phyloP scores from a whole-genome alignment of 2,329 filamentous ascomycete genomes.

The Fusarium domesticum region DNA sequence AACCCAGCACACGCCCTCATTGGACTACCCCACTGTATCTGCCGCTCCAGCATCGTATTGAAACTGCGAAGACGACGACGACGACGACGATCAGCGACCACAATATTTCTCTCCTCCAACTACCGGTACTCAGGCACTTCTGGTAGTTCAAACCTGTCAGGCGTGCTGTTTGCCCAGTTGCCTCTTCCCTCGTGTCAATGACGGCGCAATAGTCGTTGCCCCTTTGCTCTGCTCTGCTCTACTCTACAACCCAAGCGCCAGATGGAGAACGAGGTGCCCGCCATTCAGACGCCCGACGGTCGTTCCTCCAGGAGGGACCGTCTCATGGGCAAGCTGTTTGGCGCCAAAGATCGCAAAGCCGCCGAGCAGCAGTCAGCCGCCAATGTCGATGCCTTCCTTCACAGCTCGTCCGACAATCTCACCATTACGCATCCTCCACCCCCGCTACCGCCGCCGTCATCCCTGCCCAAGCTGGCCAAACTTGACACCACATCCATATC shows the following conservation, averaged over 20 bases:
- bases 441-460: slow-evolving; percentile 42
- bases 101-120: slow-evolving; percentile 14
- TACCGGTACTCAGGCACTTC: slow-evolving; percentile 8
- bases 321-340: slow-evolving; percentile 63
- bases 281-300: slow-evolving; percentile 38
- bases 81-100: slow-evolving; percentile 13
- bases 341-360: slow-evolving; percentile 42
- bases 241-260: slow-evolving; percentile 20
- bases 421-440: slow-evolving; percentile 52
- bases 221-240: slow-evolving; percentile 12
- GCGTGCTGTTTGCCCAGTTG: slow-evolving; percentile 17
- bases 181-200: slow-evolving; percentile 29
- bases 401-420: slow-evolving; percentile 53
- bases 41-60: slow-evolving; percentile 21
- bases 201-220: slow-evolving; percentile 22
- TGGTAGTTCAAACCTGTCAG: slow-evolving; percentile 9
- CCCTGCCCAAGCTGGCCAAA: slow-evolving; percentile 49
- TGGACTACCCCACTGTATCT: slow-evolving; percentile 29
- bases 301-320: slow-evolving; percentile 49
- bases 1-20: slow-evolving; percentile 26
- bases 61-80: slow-evolving; percentile 18
- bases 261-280: slow-evolving; percentile 47
- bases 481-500: slow-evolving; percentile 55
- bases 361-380: slow-evolving; percentile 37
- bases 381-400: slow-evolving; percentile 59